Conservation (phyloP, 768 basidiomycete genomes). For the Saitozyma sp. region DNA sequence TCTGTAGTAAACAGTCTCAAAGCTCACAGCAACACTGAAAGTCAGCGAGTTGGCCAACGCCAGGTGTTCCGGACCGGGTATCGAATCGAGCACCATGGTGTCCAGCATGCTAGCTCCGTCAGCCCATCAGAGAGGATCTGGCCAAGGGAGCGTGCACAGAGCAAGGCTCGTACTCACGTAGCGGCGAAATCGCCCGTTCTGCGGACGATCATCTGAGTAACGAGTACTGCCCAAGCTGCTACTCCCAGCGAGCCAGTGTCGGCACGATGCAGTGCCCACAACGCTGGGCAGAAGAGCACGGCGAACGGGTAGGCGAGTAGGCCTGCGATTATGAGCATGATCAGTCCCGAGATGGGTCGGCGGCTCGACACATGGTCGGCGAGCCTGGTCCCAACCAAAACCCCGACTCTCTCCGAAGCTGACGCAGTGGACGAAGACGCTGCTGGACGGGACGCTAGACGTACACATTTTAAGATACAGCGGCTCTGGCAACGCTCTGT, state of each 20-base stretch:
- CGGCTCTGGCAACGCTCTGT: slow-evolving; percentile 23
- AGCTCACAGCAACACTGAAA: slow-evolving; percentile 35
- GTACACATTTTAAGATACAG: slow-evolving; percentile 24
- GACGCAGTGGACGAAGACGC: neutral
- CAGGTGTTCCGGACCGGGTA: slow-evolving; percentile 32
- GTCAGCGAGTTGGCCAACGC: slow-evolving; percentile 36
- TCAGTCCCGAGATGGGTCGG: no score
- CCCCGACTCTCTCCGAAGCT: neutral
- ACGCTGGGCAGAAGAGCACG: slow-evolving; percentile 26
- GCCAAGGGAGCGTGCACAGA: neutral
- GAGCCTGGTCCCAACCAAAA: neutral
- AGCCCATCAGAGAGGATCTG: neutral
- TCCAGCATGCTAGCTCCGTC: slow-evolving; percentile 30
- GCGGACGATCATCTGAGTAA: slow-evolving; percentile 31
- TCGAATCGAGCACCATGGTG: slow-evolving; percentile 28
- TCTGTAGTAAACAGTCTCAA: neutral
- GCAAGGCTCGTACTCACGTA: slow-evolving; percentile 24
- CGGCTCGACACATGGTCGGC: neutral
- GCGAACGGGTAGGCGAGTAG: slow-evolving; percentile 30
- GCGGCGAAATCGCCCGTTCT: slow-evolving; percentile 33
- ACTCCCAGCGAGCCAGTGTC: slow-evolving; percentile 12
- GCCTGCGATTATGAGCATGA: slow-evolving; percentile 7
- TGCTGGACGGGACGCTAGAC: no score
- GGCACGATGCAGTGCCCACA: slow-evolving; percentile 27
- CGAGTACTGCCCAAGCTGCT: slow-evolving; percentile 13